Evolutionary conservation across 2,329 filamentous ascomycete genomes (phyloP), one percentile per base, ranked within the genome.

Genomic region (Domatiomyces globalis): DNA sequence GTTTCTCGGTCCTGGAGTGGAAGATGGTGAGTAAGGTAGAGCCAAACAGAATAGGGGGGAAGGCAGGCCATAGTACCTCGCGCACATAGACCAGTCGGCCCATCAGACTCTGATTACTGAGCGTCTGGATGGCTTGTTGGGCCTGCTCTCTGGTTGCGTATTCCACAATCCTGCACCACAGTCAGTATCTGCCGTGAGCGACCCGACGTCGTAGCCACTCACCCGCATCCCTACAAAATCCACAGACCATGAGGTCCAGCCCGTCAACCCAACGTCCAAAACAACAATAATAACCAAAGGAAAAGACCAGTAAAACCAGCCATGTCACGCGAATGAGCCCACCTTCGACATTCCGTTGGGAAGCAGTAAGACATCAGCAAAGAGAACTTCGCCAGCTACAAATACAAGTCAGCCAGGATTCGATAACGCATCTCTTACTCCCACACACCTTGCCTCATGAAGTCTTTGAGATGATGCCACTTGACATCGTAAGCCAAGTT

Each of bases 271-370:
- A 92, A 87, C 83, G 79, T 92, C 86, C 87, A 84, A 81, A 81
- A 87, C 84, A 70, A 67, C 65, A 52, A 53, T 49, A 63, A 70
- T 66, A 66, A 59, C 51, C 56, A 66, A 67, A 67, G 66, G 72
- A 69, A 78, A 78, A 81, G 75, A 75, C 73, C 74, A 76, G 75
- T 82, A 73, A 80, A 81, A 80, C 85, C 86, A 86, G 81, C 84
- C 84, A 83, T 80, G 83, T 85, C 84, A 89, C 78, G 76, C 81
- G 77, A 85, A 85, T 79, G 83, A 82, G 88, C 87, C 87, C 89
- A 96, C 90, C 90, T 98, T 98, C 87, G 90, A 96, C 92, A 98
- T 98, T 89, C 92, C 92, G 80, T 98, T 98, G 68, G 92, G 92
- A 84, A 98, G 88, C 73, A 95, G 79, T 74, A 98, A 83, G 69